Evolutionary conservation across 129 eudicot species (phyloP), one percentile per base, ranked within the genome.

Genomic region (Oenanthe sinensis): DNA sequence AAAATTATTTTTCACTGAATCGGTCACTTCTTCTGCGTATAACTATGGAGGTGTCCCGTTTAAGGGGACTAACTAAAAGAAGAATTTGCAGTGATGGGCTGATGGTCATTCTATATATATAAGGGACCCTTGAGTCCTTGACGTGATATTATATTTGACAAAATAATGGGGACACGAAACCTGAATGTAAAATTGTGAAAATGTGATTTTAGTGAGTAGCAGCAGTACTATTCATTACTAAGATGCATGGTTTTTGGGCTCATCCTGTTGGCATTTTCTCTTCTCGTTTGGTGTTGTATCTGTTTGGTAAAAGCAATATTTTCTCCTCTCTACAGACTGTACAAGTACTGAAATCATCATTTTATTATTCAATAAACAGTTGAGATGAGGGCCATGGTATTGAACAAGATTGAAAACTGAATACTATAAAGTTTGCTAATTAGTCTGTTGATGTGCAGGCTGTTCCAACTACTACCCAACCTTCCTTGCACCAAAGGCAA

Each of bases 101-200:
- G 42, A 22, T 39, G 42, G 42, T 37, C 4, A 37, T 70, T 16
- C n/a, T n/a, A n/a, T 8, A 33, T 8, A 8, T 44, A 8, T 0
- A 17, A 75, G 78, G 65, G 79, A 49, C 79, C 79, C 79, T 30
- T 8, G 79, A 75, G 30, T 68, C 79, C 69, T 30, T 8, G 79
- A 75, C n/a, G 33, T 75, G 79, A 75, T 26, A 20, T 75, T 47
- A 75, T 5, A 39, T 75, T 75, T 75, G 78, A 75, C 79, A 50
- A 75, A 75, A 75, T 52, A 74, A 75, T 75, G 33, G 79, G 30
- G 68, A 75, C 65, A 50, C 13, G 12, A 75, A 75, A 39, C 36
- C 33, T 75, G 47, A 50, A 24, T 50, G 69, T 50, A 28, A 52
- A 75, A 0, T 50, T 58, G 79, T 75, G 45, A 52, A 75, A 75